Evolutionary conservation across 129 eudicot species (phyloP).

Genomic region (Smallanthus sonchifolius): DNA sequence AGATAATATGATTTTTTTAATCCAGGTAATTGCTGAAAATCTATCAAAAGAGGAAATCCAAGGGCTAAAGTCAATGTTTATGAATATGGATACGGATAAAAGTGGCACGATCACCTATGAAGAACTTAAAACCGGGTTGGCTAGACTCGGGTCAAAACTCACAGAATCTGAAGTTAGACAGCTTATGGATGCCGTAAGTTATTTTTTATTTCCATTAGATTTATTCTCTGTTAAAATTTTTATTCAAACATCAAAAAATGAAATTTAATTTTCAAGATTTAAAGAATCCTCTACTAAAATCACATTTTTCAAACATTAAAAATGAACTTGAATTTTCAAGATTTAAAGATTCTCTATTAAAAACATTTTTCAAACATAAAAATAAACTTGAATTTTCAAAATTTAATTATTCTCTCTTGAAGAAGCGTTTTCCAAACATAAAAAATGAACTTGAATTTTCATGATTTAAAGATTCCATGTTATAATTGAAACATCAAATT

Average conservation of each 20-base stretch:
- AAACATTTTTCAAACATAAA: too few relatives aligned
- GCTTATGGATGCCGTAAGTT: slow-evolving; percentile 91
- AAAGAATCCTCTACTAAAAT: neutral
- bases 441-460: neutral
- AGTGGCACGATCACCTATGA: slow-evolving; percentile 87
- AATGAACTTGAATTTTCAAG: neutral
- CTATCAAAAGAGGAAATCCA: slow-evolving; percentile 81
- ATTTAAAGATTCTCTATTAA: neutral
- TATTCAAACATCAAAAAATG: neutral
- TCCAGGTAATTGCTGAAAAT: slow-evolving; percentile 91
- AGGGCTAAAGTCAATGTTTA: slow-evolving; percentile 86
- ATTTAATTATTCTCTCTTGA: neutral
- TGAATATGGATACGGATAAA: slow-evolving; percentile 83
- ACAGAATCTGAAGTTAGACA: slow-evolving; percentile 84
- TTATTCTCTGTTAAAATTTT: neutral
- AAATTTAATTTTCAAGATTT: too few relatives aligned
- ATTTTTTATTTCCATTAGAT: neutral
- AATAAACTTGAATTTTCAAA: neutral
- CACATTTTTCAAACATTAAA: neutral
- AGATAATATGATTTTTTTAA: neutral
- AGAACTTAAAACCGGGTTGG: slow-evolving; percentile 83
- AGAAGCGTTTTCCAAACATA: neutral
- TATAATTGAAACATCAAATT: neutral
- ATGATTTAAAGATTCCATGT: neutral
- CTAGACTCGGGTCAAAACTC: slow-evolving; percentile 91